Base-by-base conservation (phyloP, 768 basidiomycete genomes). In the Phaeotremella skinneri region DNA sequence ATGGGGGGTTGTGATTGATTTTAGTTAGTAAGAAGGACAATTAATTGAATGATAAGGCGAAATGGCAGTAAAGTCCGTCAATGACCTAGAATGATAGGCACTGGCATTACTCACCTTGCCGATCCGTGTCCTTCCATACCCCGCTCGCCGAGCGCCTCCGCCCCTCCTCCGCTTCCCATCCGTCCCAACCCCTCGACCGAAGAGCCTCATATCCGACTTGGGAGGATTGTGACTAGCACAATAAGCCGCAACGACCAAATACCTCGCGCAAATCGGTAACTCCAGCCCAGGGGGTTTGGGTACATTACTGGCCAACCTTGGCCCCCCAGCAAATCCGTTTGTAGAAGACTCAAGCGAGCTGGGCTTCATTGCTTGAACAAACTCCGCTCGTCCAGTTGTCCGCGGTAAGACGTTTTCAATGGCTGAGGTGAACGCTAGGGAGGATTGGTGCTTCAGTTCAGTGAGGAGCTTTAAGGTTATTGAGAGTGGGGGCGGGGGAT, bases 151-250 rank as follows among this genome's bases (percentile, higher is more conserved):
- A 21, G 60, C 69, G 32, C 68, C 77, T 31, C 69, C 67, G 13
- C 63, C 73, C 59, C 58, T 62, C 49, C 61, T 59, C 64, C 69
- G 59, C 79, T 76, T 62, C 83, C 81, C 74, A 81, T 80, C 68
- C 82, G 83, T 58, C 83, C 83, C 72, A 26, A 83, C 58, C 0
- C 85, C 87, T 14, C 91, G 75, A 3, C 88, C 87, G 76, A 96
- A 90, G 83, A 94, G 86, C 34, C 88, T 80, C 62, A 90, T 32
- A 75, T 93, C 91, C 7, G 85, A 85, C 68, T 85, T 87, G 0
- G 85, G 76, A 1, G 91, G 91, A 68, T 94, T 96, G 41, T 86
- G 87, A 41, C 89, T 90, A 4, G 90, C 89, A 39, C 91, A 77
- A 69, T 86, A 94, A 1, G 86, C 83, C 0, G 89, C 87, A 2